Conservation (phyloP, 345 rosid species). For the Balakata baccata region DNA sequence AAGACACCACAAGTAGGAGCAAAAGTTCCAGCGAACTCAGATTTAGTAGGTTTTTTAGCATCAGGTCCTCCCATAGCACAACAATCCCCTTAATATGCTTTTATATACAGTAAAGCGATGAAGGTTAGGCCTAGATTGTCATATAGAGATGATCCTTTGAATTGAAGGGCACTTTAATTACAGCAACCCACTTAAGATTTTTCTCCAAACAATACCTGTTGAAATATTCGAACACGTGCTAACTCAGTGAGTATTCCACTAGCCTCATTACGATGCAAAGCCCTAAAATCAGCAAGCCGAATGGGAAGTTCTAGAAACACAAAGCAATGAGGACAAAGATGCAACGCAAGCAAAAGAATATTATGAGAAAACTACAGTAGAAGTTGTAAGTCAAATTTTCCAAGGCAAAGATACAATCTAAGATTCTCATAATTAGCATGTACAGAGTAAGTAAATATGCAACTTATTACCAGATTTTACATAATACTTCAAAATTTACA, state of each 20-base stretch:
- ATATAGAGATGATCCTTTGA: slow-evolving; percentile 44
- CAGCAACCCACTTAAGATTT: too few species aligned
- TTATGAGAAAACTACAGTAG: neutral
- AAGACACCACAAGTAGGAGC: slow-evolving; percentile 64
- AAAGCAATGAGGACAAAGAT: neutral
- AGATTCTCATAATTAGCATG: neutral
- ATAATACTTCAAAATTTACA: neutral
- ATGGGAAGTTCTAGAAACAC: slow-evolving; percentile 71
- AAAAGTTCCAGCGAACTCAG: slow-evolving; percentile 51
- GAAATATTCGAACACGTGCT: slow-evolving; percentile 89
- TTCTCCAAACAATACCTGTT: too few species aligned
- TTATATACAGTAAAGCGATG: slow-evolving; percentile 70
- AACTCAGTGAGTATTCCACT: slow-evolving; percentile 95
- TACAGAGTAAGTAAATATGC: neutral
- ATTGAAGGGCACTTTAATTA: too few species aligned
- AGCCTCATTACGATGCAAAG: slow-evolving; percentile 92
- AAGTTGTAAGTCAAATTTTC: neutral
- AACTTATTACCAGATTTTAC: too few species aligned
- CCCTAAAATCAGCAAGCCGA: slow-evolving; percentile 93
- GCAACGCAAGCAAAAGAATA: neutral
- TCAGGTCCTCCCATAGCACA: slow-evolving; percentile 50
- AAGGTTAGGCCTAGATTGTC: slow-evolving; percentile 67
- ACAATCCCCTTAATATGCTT: slow-evolving; percentile 65
- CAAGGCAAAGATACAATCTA: neutral
- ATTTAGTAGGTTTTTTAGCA: slow-evolving; percentile 62